Percentiles rank a stretch among this genome's conserved stretches.
Evolutionary conservation across 345 rosid genomes (phyloP).

Genomic region (Pistacia atlantica): DNA sequence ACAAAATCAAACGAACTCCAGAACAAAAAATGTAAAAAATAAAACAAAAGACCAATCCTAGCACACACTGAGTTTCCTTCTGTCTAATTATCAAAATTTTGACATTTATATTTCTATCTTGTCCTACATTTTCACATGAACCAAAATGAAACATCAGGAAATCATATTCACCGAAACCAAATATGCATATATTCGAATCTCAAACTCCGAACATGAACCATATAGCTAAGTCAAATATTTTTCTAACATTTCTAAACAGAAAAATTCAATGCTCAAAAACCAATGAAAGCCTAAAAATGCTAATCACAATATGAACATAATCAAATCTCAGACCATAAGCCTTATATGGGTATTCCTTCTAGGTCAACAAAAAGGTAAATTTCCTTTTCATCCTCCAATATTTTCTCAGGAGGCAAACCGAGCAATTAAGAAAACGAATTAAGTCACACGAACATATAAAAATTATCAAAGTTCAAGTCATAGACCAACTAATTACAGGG

Average conservation of each 20-base stretch:
- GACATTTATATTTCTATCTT: background rate
- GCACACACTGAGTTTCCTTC: background rate
- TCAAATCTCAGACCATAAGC: too few species aligned
- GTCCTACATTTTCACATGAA: slow-evolving; percentile 9
- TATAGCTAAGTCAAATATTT: background rate
- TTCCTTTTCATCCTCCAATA: too few species aligned
- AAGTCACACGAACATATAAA: too few species aligned
- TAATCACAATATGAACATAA: too few species aligned
- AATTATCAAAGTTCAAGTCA: background rate
- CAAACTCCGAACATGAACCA: background rate
- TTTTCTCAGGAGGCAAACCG: too few species aligned
- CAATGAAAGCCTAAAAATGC: slow-evolving; percentile 13
- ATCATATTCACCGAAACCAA: background rate
- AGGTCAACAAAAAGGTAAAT: too few species aligned
- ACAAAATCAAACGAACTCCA: slow-evolving; percentile 14
- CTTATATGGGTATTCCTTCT: too few species aligned
- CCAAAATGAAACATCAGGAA: slow-evolving; percentile 5
- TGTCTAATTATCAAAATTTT: background rate
- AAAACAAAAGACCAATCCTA: slow-evolving; percentile 8
- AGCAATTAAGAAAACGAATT: too few species aligned
- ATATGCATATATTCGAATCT: background rate
- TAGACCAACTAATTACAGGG: background rate
- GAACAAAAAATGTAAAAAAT: background rate
- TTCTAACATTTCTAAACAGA: background rate
- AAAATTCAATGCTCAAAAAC: slow-evolving; percentile 1